These are phyloP conservation scores for Mikania micrantha DNA, from an alignment of 129 eudicot species.

Conservation along the genomic window DNA sequence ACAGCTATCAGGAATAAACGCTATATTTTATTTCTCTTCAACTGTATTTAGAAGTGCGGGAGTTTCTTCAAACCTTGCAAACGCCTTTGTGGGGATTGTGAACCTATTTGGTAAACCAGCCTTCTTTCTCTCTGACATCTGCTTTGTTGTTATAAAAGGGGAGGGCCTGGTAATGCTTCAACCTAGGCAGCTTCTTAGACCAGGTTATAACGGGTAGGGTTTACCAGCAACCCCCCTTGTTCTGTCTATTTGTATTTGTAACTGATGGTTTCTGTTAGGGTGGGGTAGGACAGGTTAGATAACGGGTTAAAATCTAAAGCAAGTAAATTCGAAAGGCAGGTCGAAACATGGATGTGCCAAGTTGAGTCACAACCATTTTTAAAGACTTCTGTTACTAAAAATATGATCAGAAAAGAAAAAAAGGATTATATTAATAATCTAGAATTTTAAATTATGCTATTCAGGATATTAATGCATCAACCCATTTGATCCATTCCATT, in stretches of 20 bases:
- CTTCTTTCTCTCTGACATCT: background rate
- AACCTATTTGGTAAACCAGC: slow-evolving; percentile 59
- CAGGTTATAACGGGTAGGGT: background rate
- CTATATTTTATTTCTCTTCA: slow-evolving; percentile 98
- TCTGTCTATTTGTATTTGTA: background rate
- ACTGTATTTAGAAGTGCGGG: slow-evolving; percentile 99
- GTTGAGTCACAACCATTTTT: background rate
- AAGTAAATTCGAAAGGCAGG: background rate
- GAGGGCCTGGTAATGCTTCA: background rate
- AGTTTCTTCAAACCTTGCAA: slow-evolving; percentile 85
- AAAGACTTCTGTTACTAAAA: background rate
- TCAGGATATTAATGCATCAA: background rate
- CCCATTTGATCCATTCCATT: background rate
- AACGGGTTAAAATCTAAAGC: background rate
- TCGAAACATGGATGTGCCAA: background rate
- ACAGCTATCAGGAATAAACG: slow-evolving; percentile 99
- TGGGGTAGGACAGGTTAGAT: background rate
- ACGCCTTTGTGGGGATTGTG: slow-evolving; percentile 70
- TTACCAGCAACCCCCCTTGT: background rate
- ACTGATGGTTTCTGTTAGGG: background rate
- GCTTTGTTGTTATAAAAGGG: background rate
- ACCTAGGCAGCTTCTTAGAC: background rate
- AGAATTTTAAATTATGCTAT: background rate
- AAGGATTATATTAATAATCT: background rate
- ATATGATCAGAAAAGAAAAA: background rate